A percentile compares a stretch with the other conserved stretches of the same genome.
phyloP scores from a whole-genome alignment of 2,329 filamentous ascomycete genomes.

The Xylariales sp. region DNA sequence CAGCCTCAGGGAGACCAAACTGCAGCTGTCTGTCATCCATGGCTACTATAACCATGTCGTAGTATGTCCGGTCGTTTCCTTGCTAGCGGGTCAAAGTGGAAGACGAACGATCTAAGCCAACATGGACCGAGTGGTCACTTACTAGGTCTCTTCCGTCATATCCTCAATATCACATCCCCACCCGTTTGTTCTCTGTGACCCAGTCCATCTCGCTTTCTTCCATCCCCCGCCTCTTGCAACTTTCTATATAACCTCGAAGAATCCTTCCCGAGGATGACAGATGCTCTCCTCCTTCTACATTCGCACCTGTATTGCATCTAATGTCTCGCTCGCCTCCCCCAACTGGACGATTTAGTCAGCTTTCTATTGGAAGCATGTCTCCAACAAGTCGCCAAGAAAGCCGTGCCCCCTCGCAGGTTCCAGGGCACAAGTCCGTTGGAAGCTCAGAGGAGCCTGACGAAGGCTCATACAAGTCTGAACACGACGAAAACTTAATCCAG shows the following conservation, averaged over 20 bases:
- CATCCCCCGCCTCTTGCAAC: too few relatives aligned
- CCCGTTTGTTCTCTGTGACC: too few relatives aligned
- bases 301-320: slow-evolving; percentile 16
- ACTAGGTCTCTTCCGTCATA: slow-evolving; percentile 16
- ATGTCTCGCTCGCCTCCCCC: slow-evolving; percentile 30
- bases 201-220: too few relatives aligned
- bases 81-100: too few relatives aligned
- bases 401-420: too few relatives aligned
- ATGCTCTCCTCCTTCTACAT: too few relatives aligned
- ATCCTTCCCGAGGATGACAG: too few relatives aligned
- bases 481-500: slow-evolving; percentile 25
- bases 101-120: slow-evolving; percentile 18
- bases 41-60: slow-evolving; percentile 11
- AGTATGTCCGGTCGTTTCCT: too few relatives aligned
- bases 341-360: slow-evolving; percentile 30
- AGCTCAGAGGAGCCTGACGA: slow-evolving; percentile 11
- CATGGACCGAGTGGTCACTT: slow-evolving; percentile 17
- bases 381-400: slow-evolving; percentile 26
- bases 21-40: slow-evolving; percentile 1
- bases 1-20: not conserved
- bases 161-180: not conserved
- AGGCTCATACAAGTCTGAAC: slow-evolving; percentile 21
- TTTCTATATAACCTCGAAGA: slow-evolving; percentile 18
- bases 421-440: slow-evolving; percentile 18
- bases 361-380: slow-evolving; percentile 36